These are phyloP conservation scores for Cladosporium austrohemisphaericum DNA, from an alignment of 2,329 filamentous ascomycete genomes.

Conservation along the genomic window DNA sequence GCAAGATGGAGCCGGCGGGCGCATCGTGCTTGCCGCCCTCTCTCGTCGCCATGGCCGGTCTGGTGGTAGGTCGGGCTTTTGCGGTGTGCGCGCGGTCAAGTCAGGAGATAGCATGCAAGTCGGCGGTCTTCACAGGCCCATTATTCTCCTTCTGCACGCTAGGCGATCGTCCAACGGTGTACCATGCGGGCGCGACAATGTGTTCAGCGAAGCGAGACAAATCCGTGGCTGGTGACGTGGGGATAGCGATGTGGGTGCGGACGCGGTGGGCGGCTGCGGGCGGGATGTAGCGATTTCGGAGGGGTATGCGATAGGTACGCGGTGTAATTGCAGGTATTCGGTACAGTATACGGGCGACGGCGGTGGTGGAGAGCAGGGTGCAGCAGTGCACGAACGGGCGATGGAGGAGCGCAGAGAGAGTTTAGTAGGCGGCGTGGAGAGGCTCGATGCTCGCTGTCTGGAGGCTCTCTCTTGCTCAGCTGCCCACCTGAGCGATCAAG, in stretches of 20 bases:
- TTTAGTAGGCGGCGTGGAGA: no score
- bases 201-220: constrained; percentile 9
- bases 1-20: constrained; percentile 43
- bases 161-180: constrained; percentile 9
- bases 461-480: no score
- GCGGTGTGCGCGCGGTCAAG: background rate
- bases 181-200: constrained; percentile 6
- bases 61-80: background rate
- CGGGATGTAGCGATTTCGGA: background rate
- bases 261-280: background rate
- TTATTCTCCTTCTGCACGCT: constrained; percentile 9
- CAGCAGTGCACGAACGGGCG: no score
- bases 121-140: constrained; percentile 2
- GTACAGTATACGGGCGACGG: no score
- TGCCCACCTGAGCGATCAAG: no score
- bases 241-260: background rate
- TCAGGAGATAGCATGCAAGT: background rate
- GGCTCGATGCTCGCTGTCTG: no score
- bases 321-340: no score
- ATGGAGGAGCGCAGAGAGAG: no score
- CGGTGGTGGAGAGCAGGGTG: no score
- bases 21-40: constrained; percentile 26
- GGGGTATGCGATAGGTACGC: no score
- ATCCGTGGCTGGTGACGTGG: constrained; percentile 11
- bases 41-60: constrained; percentile 22